Percentiles rank a stretch among this genome's conserved stretches.
phyloP scores from a whole-genome alignment of 306 rosid species.

The Geum urbanum region DNA sequence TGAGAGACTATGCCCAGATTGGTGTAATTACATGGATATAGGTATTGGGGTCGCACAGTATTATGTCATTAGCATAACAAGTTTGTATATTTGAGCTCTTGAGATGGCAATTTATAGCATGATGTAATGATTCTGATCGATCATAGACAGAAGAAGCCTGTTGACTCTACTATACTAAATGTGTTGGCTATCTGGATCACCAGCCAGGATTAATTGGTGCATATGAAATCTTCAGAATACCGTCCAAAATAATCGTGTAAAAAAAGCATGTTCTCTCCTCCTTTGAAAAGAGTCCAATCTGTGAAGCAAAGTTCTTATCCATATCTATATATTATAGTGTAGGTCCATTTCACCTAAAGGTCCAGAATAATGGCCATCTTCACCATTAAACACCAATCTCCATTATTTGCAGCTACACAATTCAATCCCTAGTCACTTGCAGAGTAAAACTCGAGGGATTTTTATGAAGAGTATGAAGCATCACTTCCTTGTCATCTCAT shows the following conservation, averaged over 20 bases:
- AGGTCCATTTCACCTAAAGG: not conserved
- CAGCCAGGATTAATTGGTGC: too few species aligned
- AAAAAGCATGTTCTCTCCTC: not conserved
- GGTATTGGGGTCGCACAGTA: slow-evolving; percentile 22
- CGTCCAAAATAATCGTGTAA: too few species aligned
- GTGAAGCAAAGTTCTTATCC: not conserved
- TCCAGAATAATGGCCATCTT: not conserved
- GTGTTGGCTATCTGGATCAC: too few species aligned
- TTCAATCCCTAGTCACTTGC: not conserved
- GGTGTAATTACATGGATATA: slow-evolving; percentile 42
- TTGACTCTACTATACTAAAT: not conserved
- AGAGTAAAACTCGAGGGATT: not conserved
- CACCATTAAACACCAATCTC: not conserved
- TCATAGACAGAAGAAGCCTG: not conserved
- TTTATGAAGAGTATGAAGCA: not conserved
- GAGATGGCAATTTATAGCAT: not conserved
- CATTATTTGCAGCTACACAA: not conserved
- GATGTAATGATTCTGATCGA: not conserved
- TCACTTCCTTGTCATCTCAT: slow-evolving; percentile 16
- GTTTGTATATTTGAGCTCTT: slow-evolving; percentile 3
- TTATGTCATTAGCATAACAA: not conserved
- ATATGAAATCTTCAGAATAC: too few species aligned
- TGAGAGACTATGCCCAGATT: slow-evolving; percentile 17
- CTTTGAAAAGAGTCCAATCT: not conserved
- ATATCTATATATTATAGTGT: not conserved